These are phyloP conservation scores for Musa schizocarpa DNA, from an alignment of 176 grass and related monocot species.

Conservation along the genomic window DNA sequence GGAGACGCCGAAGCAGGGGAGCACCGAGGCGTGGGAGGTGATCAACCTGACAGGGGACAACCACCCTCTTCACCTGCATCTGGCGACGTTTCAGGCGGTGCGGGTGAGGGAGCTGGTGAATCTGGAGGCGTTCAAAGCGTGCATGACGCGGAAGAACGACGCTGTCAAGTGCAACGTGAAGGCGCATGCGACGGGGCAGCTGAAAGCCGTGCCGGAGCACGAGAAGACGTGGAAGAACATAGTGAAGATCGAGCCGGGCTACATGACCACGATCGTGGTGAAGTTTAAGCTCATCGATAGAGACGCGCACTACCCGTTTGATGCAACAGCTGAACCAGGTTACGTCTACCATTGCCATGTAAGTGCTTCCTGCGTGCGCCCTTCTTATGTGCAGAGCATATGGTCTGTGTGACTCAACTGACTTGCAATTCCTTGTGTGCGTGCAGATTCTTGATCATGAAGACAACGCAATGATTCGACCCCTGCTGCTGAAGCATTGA, in stretches of 20 bases:
- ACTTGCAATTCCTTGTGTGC: background rate
- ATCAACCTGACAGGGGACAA: constrained; percentile 66
- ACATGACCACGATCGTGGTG: constrained; percentile 50
- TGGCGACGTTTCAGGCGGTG: constrained; percentile 45
- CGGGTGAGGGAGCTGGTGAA: constrained; percentile 21
- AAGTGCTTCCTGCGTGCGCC: background rate
- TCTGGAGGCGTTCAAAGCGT: constrained; percentile 9
- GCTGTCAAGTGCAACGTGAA: constrained; percentile 33
- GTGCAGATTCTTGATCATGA: constrained; percentile 61
- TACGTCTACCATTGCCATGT: constrained; percentile 85
- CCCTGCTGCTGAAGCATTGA: constrained; percentile 34
- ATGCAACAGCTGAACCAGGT: constrained; percentile 59
- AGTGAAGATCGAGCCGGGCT: constrained; percentile 45
- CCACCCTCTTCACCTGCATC: constrained; percentile 75
- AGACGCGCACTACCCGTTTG: constrained; percentile 48
- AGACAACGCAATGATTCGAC: constrained; percentile 65
- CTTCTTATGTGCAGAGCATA: background rate
- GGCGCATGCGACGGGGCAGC: constrained; percentile 36
- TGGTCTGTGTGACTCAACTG: background rate
- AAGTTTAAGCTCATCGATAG: constrained; percentile 56
- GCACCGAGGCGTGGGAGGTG: constrained; percentile 75
- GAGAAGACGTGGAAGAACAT: constrained; percentile 77
- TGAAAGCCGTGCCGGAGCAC: constrained; percentile 30
- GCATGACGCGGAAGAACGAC: constrained; percentile 56
- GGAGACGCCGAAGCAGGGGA: constrained; percentile 42